Conservation (phyloP, 2,329 filamentous ascomycete species). For the Xylariaceae sp. region DNA sequence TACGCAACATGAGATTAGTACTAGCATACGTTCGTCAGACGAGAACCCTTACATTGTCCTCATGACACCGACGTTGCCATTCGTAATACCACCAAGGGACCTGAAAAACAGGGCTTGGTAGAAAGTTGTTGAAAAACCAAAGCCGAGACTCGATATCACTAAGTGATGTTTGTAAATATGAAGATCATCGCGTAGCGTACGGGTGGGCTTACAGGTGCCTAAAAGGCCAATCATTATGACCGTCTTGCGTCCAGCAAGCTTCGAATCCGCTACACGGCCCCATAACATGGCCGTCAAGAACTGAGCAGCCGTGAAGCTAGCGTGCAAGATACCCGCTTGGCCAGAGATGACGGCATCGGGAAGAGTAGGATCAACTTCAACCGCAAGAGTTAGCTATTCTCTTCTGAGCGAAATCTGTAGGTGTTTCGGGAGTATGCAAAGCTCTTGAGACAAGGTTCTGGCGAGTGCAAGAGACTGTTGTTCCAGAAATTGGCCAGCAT, state of each 20-base stretch:
- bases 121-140: slow-evolving; percentile 73
- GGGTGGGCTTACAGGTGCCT: slow-evolving; percentile 58
- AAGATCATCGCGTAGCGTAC: no score
- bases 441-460: not conserved
- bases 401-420: no score
- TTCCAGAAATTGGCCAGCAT: not conserved
- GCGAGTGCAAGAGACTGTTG: not conserved
- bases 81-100: slow-evolving; percentile 69
- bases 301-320: slow-evolving; percentile 81
- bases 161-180: not conserved
- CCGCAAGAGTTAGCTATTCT: slow-evolving; percentile 4
- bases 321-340: slow-evolving; percentile 79
- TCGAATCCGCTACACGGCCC: slow-evolving; percentile 73
- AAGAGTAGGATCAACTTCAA: slow-evolving; percentile 56
- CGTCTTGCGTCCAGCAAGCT: slow-evolving; percentile 73
- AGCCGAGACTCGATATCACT: slow-evolving; percentile 68
- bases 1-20: slow-evolving; percentile 26
- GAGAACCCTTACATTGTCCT: slow-evolving; percentile 65
- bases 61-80: slow-evolving; percentile 78
- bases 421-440: not conserved
- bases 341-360: slow-evolving; percentile 71
- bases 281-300: slow-evolving; percentile 84
- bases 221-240: slow-evolving; percentile 79
- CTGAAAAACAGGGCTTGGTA: slow-evolving; percentile 67
- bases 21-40: not conserved